phyloP scores from a whole-genome alignment of 1,284 basidiomycete genomes.

The Sanguinoderma infundibulare region DNA sequence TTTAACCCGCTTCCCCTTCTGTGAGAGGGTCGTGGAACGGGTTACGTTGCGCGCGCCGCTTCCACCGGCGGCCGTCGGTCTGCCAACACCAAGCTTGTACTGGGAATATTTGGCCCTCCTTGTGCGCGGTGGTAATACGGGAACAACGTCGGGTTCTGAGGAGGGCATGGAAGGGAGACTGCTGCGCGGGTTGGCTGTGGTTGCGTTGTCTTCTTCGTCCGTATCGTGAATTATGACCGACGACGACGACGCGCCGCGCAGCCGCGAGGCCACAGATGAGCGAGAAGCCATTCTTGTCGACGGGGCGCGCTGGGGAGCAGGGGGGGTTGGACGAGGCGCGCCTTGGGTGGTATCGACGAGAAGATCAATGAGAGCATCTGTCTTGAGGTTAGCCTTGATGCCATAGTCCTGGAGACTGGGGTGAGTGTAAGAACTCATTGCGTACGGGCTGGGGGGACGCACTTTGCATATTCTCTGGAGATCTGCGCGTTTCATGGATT shows the following conservation, averaged over 20 bases:
- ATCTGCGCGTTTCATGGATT: slow-evolving; percentile 68
- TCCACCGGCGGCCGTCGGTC: slow-evolving; percentile 66
- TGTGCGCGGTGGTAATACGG: slow-evolving; percentile 45
- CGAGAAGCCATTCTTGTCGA: slow-evolving; percentile 41
- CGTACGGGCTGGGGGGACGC: slow-evolving; percentile 14
- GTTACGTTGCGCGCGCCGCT: slow-evolving; percentile 66
- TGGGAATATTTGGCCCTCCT: slow-evolving; percentile 76
- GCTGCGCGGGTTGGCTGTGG: slow-evolving; percentile 9
- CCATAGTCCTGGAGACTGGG: slow-evolving; percentile 62
- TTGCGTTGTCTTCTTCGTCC: slow-evolving; percentile 46
- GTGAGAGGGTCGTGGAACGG: slow-evolving; percentile 52
- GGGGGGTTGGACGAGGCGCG: slow-evolving; percentile 19
- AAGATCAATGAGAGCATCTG: slow-evolving; percentile 76
- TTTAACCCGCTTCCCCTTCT: slow-evolving; percentile 51
- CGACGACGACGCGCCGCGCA: slow-evolving; percentile 42
- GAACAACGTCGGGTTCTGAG: slow-evolving; percentile 18
- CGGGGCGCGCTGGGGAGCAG: slow-evolving; percentile 28
- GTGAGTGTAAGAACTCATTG: slow-evolving; percentile 22
- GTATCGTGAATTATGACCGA: slow-evolving; percentile 55
- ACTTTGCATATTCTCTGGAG: slow-evolving; percentile 83
- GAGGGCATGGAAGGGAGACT: slow-evolving; percentile 10
- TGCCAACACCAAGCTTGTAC: slow-evolving; percentile 70
- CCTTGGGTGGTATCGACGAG: slow-evolving; percentile 55
- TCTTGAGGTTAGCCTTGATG: slow-evolving; percentile 79
- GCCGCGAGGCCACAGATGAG: slow-evolving; percentile 34